These are phyloP conservation scores for Tagetes patula DNA, from an alignment of 129 eudicot genomes.

Conservation along the genomic window DNA sequence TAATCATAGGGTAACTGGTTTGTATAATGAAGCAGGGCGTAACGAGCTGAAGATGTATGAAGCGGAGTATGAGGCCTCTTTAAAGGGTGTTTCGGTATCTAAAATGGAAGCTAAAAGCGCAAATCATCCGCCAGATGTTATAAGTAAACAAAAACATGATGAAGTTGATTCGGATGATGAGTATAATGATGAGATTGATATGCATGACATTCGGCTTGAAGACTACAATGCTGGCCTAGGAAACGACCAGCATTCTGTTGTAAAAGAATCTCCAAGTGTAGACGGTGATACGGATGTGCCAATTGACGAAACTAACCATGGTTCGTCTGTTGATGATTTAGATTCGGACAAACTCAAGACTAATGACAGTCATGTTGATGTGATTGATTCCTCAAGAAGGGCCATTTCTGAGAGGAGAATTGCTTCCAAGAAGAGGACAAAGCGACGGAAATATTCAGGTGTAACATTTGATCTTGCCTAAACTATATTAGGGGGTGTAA, in stretches of 20 bases:
- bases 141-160: slow-evolving; percentile 30
- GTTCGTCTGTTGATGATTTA: slow-evolving; percentile 38
- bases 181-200: slow-evolving; percentile 88
- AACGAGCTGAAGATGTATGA: slow-evolving; percentile 85
- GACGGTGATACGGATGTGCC: slow-evolving; percentile 37
- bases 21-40: slow-evolving; percentile 98
- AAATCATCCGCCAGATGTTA: slow-evolving; percentile 40
- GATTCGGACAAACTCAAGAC: slow-evolving; percentile 36
- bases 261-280: slow-evolving; percentile 34
- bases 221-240: slow-evolving; percentile 55
- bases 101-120: slow-evolving; percentile 24
- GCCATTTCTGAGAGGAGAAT: slow-evolving; percentile 56
- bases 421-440: slow-evolving; percentile 61
- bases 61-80: slow-evolving; percentile 88
- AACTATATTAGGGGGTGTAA: not conserved
- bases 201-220: slow-evolving; percentile 75
- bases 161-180: slow-evolving; percentile 72
- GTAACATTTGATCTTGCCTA: slow-evolving; percentile 30
- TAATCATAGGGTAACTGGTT: slow-evolving; percentile 48
- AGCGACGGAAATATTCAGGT: slow-evolving; percentile 66
- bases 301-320: slow-evolving; percentile 42
- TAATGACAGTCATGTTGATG: slow-evolving; percentile 42
- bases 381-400: slow-evolving; percentile 44
- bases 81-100: slow-evolving; percentile 48
- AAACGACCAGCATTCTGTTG: slow-evolving; percentile 34